Evolutionary conservation across 805 yeast genomes (phyloP).

Genomic region (Zygosaccharomyces rouxii): DNA sequence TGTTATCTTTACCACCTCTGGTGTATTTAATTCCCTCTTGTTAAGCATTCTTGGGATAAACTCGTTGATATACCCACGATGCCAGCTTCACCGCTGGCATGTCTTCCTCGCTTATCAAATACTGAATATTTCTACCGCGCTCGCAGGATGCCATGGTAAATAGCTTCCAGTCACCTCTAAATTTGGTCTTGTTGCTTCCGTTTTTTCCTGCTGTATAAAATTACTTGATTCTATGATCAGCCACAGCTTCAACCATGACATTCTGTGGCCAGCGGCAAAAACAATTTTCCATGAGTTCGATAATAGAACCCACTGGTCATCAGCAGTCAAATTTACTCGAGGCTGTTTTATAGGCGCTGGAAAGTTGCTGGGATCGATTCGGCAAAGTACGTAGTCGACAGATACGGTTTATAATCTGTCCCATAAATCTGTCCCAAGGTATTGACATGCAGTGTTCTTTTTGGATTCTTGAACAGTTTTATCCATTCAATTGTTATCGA

Average conservation of each 20-base stretch:
- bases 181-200: slow-evolving; percentile 47
- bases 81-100: slow-evolving; percentile 47
- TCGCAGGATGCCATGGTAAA: slow-evolving; percentile 49
- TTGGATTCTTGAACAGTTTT: slow-evolving; percentile 59
- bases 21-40: slow-evolving; percentile 53
- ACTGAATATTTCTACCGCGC: slow-evolving; percentile 39
- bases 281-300: slow-evolving; percentile 53
- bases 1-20: slow-evolving; percentile 56
- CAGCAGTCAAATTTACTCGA: slow-evolving; percentile 61
- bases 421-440: slow-evolving; percentile 53
- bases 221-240: slow-evolving; percentile 50
- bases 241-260: slow-evolving; percentile 40
- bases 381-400: slow-evolving; percentile 67
- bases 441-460: slow-evolving; percentile 58
- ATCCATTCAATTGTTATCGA: slow-evolving; percentile 40
- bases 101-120: slow-evolving; percentile 49
- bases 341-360: slow-evolving; percentile 70
- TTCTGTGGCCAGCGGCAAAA: slow-evolving; percentile 41
- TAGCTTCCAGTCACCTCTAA: slow-evolving; percentile 50
- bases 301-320: slow-evolving; percentile 53
- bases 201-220: slow-evolving; percentile 49
- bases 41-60: slow-evolving; percentile 49
- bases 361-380: slow-evolving; percentile 64
- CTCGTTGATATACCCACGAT: slow-evolving; percentile 37
- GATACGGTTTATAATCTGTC: slow-evolving; percentile 36